Evolutionary conservation across 306 rosid genomes (phyloP), one percentile per base, ranked within the genome.

Genomic region (Mimosa pudica): DNA sequence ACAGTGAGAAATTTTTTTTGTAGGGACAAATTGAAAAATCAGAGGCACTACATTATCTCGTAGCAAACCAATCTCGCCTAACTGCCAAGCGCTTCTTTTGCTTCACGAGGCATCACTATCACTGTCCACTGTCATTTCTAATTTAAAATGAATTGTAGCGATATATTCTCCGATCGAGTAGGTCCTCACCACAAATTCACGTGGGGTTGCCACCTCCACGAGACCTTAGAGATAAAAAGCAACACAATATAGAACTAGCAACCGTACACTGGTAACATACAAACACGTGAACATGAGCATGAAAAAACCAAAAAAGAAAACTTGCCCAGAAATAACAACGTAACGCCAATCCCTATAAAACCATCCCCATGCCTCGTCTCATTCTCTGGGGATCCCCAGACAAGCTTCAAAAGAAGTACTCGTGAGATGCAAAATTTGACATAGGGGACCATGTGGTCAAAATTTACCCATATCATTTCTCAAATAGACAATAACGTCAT

Each of bases 391-490:
- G 76, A 77, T 63, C 71, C 76, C 74, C 20, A 79, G 10, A 67
- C 42, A 57, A 72, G 13, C 9, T 57, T 44, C 7, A 68, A 1
- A 49, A 75, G 74, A 73, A 66, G 63, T 65, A 51, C 58, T 67
- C 71, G 74, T 63, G 3, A 70, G 73, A 32, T 44, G 71, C 71
- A 76, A 67, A 79, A 78, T 74, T 70, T 57, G 71, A 24, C 12
- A 16, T 3, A 61, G 7, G 58, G 70, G 69, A 58, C 72, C 58
- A 71, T 65, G 71, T 45, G 74, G 81, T 82, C 82, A 86, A 84
- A 79, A 75, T 77, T 54, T 38, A 76, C 73, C 78, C 61, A 64
- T 52, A 45, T 76, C 58, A 10, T 52, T 78, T 55, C 68, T 68
- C 79, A 73, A 51, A 58, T 44, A 38, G 78, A 77, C 77, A 77